Conservation (phyloP, 75 land plant genomes). For the Cupressus sempervirens region DNA sequence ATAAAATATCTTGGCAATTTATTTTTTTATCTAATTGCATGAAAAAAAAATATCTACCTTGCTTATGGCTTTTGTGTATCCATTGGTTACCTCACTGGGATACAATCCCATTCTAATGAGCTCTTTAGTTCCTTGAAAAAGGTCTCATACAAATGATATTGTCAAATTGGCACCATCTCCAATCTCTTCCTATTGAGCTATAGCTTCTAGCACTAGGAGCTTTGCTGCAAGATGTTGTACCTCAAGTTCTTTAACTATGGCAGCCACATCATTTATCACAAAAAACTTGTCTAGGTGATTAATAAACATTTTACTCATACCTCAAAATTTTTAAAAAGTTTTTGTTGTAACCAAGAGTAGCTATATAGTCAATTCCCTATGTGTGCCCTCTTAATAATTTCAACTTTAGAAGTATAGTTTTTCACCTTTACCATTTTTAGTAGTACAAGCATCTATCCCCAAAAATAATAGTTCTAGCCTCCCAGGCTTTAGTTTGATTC, state of each 20-base stretch:
- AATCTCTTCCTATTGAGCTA: conserved; percentile 97
- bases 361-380: background rate
- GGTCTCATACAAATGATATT: conserved; percentile 90
- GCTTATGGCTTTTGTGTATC: conserved; percentile 73
- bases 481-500: background rate
- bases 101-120: conserved; percentile 93
- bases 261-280: conserved; percentile 97
- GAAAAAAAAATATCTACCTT: too few species aligned
- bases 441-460: background rate
- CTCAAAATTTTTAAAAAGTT: conserved; percentile 21
- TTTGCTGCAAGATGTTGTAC: conserved; percentile 99
- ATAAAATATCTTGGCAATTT: too few species aligned
- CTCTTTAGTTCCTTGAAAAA: conserved; percentile 91
- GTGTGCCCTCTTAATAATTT: too few species aligned
- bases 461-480: background rate
- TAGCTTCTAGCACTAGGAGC: conserved; percentile 83
- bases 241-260: conserved; percentile 94
- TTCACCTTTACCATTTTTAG: background rate
- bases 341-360: background rate
- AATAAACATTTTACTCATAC: conserved; percentile 99
- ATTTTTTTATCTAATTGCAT: too few species aligned
- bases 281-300: conserved; percentile 98
- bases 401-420: background rate
- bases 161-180: conserved; percentile 97
- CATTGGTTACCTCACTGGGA: conserved; percentile 94